Percentiles rank a stretch among this genome's conserved stretches.
These are phyloP conservation scores for Dendrocalamus latiflorus DNA, from an alignment of 202 grass and related monocot species.

Conservation along the genomic window DNA sequence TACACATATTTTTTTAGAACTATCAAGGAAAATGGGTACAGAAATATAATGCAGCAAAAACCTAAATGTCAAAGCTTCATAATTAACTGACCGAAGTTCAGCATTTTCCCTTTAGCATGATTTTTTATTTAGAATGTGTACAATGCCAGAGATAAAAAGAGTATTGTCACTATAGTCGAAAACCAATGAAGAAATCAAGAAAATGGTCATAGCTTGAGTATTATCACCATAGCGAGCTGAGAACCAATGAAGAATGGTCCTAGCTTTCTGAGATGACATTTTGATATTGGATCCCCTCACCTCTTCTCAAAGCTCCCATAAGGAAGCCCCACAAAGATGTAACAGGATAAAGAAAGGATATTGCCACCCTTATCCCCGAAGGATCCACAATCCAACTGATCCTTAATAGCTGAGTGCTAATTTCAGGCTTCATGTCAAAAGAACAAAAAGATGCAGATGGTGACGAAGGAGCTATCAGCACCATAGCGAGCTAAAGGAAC, in stretches of 20 bases:
- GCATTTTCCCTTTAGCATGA: neutral
- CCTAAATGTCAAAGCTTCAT: neutral
- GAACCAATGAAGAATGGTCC: constrained; percentile 26
- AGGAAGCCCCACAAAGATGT: constrained; percentile 22
- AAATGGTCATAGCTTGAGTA: constrained; percentile 31
- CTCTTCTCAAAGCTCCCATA: neutral
- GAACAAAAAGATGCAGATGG: neutral
- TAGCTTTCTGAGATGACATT: constrained; percentile 49
- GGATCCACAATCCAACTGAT: constrained; percentile 26
- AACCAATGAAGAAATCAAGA: constrained; percentile 4
- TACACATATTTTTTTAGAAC: neutral
- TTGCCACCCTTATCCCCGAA: constrained; percentile 11
- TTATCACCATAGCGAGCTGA: constrained; percentile 47
- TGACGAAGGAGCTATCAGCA: neutral
- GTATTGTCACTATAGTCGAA: constrained; percentile 34
- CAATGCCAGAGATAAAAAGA: neutral
- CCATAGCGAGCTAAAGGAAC: constrained; percentile 36
- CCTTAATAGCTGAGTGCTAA: neutral
- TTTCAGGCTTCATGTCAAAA: neutral
- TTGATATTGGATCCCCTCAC: constrained; percentile 35
- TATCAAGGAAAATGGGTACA: neutral
- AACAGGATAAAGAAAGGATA: constrained; percentile 8
- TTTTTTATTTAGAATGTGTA: neutral
- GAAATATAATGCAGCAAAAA: neutral
- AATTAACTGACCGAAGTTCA: neutral